These are phyloP conservation scores for Citrus trifoliata DNA, from an alignment of 345 rosid species.

Conservation along the genomic window DNA sequence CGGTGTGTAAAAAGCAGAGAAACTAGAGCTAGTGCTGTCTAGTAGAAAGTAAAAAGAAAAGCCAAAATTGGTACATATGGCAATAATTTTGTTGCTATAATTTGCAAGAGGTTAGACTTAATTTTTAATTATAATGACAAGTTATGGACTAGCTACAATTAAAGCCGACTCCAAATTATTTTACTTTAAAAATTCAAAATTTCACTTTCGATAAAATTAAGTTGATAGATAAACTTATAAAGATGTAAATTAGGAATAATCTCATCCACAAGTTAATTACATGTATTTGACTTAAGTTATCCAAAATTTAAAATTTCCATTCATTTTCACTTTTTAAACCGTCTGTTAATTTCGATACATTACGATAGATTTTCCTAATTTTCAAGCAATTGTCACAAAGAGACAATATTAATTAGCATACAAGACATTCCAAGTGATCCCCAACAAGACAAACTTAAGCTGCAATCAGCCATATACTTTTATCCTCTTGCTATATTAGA, in stretches of 20 bases:
- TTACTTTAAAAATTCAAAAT: too few species aligned
- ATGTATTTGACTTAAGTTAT: too few species aligned
- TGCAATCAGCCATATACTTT: neutral
- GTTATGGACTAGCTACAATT: too few species aligned
- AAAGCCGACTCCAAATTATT: too few species aligned
- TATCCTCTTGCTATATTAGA: neutral
- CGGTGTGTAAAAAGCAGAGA: neutral
- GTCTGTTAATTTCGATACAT: too few species aligned
- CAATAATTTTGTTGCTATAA: neutral
- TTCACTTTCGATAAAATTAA: too few species aligned
- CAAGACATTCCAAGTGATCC: neutral
- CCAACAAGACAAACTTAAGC: neutral
- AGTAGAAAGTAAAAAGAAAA: neutral
- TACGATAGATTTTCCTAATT: neutral
- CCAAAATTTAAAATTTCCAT: too few species aligned
- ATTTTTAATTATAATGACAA: too few species aligned
- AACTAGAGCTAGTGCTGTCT: neutral
- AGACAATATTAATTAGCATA: neutral
- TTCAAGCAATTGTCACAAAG: neutral
- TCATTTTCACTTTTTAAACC: too few species aligned
- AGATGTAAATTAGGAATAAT: too few species aligned
- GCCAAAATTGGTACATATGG: neutral
- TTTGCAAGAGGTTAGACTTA: neutral
- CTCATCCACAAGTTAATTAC: too few species aligned
- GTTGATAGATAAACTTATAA: too few species aligned